Evolutionary conservation across 768 basidiomycete genomes (phyloP).

Genomic region (Holtermannia corniformis): DNA sequence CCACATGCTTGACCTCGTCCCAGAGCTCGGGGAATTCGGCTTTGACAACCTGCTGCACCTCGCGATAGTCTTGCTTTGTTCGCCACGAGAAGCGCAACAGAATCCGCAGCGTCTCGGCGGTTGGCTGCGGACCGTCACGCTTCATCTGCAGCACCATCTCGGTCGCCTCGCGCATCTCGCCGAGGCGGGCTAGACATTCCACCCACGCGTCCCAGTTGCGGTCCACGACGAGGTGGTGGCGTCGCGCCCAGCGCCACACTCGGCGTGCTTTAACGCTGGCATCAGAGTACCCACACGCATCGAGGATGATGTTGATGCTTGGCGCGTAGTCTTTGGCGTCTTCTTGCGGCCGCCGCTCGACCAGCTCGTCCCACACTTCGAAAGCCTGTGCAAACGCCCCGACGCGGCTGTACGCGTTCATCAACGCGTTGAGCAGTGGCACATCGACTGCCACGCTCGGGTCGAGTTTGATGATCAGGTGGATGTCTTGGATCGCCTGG

Average conservation of each 20-base stretch:
- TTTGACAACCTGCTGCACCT: slow-evolving; percentile 10
- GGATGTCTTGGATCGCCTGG: slow-evolving; percentile 50
- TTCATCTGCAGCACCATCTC: slow-evolving; percentile 56
- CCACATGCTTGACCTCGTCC: slow-evolving; percentile 12
- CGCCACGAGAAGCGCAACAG: slow-evolving; percentile 26
- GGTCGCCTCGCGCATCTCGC: slow-evolving; percentile 58
- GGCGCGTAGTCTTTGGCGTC: slow-evolving; percentile 48
- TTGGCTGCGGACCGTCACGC: not conserved
- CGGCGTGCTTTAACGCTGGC: slow-evolving; percentile 49
- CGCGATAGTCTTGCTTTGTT: slow-evolving; percentile 4
- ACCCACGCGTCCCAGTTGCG: slow-evolving; percentile 71
- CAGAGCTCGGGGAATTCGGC: slow-evolving; percentile 19
- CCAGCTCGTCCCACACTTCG: slow-evolving; percentile 60
- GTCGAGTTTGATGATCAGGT: slow-evolving; percentile 70
- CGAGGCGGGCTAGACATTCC: slow-evolving; percentile 72
- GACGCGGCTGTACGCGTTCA: slow-evolving; percentile 79
- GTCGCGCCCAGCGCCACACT: slow-evolving; percentile 50
- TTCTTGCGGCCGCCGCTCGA: slow-evolving; percentile 44
- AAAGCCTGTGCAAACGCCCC: slow-evolving; percentile 62
- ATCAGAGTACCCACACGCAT: slow-evolving; percentile 63
- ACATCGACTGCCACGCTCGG: slow-evolving; percentile 62
- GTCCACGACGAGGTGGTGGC: slow-evolving; percentile 51
- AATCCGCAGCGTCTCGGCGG: slow-evolving; percentile 13
- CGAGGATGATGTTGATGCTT: slow-evolving; percentile 73
- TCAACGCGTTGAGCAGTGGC: slow-evolving; percentile 67